Conservation (phyloP, 2,329 filamentous ascomycete genomes). For the Aspergillus fumigatiaffinis region DNA sequence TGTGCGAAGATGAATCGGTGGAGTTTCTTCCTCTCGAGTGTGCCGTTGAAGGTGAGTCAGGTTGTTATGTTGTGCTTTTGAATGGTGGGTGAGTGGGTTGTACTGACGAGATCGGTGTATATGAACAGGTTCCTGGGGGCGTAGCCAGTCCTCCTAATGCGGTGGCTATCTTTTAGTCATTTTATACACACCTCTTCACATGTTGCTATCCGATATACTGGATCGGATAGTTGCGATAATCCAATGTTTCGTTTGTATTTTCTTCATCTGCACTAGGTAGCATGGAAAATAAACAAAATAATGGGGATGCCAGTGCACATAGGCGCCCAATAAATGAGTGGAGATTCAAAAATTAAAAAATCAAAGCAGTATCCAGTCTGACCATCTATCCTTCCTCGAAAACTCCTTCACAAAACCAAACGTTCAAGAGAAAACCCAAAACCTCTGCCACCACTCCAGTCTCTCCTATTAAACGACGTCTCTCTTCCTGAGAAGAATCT, state of each 20-base stretch:
- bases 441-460: neutral
- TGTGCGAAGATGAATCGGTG: constrained; percentile 36
- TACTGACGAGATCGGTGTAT: neutral
- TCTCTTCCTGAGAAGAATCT: constrained; percentile 22
- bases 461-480: neutral
- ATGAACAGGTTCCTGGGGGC: constrained; percentile 39
- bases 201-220: neutral
- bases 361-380: neutral
- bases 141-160: constrained; percentile 46
- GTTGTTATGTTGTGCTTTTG: neutral
- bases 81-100: neutral
- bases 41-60: constrained; percentile 42
- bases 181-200: neutral
- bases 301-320: neutral
- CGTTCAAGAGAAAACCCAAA: neutral
- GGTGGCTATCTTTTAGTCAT: constrained; percentile 40
- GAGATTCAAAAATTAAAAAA: neutral
- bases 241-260: neutral
- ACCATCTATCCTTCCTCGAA: neutral
- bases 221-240: neutral
- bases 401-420: neutral
- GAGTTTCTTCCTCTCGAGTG: constrained; percentile 49
- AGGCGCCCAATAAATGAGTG: neutral
- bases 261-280: neutral
- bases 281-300: neutral